Conservation (phyloP, 768 basidiomycete species). For the Lactarius pseudohatsudake region DNA sequence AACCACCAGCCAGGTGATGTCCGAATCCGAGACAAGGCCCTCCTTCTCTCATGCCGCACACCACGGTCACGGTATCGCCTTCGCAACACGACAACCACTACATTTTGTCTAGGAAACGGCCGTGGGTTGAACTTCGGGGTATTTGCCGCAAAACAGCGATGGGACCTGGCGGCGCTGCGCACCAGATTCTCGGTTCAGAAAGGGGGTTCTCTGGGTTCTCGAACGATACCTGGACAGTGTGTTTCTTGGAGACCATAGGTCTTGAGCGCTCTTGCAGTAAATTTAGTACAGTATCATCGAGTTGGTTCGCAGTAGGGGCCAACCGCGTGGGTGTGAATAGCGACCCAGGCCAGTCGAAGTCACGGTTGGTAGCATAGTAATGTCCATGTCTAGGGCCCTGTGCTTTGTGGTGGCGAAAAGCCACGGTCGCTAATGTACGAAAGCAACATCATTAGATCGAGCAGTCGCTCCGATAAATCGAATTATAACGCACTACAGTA, state of each 20-base stretch:
- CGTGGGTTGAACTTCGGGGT: background rate
- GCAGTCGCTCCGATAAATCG: background rate
- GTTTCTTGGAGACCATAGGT: too few species aligned
- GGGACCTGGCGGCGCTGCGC: background rate
- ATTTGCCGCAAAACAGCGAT: background rate
- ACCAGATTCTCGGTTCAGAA: background rate
- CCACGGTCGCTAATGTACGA: background rate
- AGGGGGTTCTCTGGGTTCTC: background rate
- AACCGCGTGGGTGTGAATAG: background rate
- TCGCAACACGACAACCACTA: background rate
- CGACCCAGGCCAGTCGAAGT: background rate
- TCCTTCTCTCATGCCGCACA: background rate
- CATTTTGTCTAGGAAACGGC: background rate
- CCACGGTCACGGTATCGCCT: background rate
- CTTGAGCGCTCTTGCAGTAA: too few species aligned
- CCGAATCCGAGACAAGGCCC: background rate
- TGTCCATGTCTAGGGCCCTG: background rate
- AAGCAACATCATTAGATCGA: background rate
- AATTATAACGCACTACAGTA: slow-evolving; percentile 4
- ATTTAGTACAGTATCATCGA: background rate
- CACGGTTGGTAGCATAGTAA: background rate
- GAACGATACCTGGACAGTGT: background rate
- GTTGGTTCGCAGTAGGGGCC: background rate
- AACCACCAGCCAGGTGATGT: background rate
- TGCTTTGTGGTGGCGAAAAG: background rate